phyloP scores from a whole-genome alignment of 164 flowering plant species.

The Nymphaea colorata region DNA sequence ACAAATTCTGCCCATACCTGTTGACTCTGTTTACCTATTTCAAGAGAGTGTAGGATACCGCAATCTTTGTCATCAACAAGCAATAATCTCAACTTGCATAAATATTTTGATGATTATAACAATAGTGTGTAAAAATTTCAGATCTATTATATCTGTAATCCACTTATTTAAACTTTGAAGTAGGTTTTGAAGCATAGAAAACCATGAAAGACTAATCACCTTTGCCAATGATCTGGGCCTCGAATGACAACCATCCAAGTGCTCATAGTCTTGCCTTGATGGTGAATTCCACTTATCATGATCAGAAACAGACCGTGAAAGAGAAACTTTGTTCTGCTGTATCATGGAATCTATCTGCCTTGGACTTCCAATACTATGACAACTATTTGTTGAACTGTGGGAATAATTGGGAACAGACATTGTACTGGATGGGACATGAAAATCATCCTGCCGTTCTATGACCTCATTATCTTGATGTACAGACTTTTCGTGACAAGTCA shows the following conservation, averaged over 20 bases:
- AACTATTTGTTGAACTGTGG: not conserved
- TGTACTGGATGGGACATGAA: not conserved
- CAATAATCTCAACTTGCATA: no score
- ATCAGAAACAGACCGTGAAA: not conserved
- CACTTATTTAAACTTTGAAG: no score
- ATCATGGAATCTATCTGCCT: not conserved
- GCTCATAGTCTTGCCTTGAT: not conserved
- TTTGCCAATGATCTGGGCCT: not conserved
- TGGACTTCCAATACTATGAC: not conserved
- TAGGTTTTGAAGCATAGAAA: no score
- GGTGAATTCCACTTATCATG: not conserved
- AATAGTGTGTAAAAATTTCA: no score
- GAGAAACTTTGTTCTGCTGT: not conserved
- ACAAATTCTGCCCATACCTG: no score
- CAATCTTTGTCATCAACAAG: no score
- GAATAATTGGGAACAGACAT: not conserved
- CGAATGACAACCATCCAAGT: not conserved
- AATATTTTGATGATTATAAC: no score
- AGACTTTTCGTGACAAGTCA: constrained; percentile 3
- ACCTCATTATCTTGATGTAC: not conserved
- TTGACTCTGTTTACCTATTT: no score
- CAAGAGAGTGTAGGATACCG: no score
- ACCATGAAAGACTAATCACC: not conserved
- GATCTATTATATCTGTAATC: no score
- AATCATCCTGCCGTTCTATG: not conserved